A percentile compares a stretch with the other conserved stretches of the same genome.
These are phyloP conservation scores for Suillus paluster DNA, from an alignment of 768 basidiomycete genomes.

Conservation along the genomic window DNA sequence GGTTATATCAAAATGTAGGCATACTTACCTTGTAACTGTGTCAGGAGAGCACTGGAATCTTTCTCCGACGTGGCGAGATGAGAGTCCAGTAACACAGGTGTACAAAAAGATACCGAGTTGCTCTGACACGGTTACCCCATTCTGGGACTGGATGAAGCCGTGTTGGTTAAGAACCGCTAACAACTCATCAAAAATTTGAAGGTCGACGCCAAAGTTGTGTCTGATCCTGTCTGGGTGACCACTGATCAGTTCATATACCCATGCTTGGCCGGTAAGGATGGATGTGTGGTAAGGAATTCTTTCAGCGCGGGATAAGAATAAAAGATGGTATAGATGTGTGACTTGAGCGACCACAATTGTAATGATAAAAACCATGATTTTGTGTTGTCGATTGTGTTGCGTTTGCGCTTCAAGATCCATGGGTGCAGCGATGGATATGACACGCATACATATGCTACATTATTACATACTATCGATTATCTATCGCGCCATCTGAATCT, in stretches of 20 bases:
- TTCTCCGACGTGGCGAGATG: constrained; percentile 12
- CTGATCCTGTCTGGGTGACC: constrained; percentile 27
- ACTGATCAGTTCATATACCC: constrained; percentile 25
- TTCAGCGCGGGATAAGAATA: background rate
- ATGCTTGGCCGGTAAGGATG: constrained; percentile 24
- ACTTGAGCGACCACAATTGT: background rate
- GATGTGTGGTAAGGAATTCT: constrained; percentile 26
- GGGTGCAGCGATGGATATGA: no score
- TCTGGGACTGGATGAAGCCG: constrained; percentile 5
- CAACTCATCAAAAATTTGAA: constrained; percentile 26
- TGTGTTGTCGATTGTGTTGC: background rate
- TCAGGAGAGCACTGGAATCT: constrained; percentile 30
- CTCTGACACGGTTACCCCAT: constrained; percentile 14
- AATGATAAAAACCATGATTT: background rate
- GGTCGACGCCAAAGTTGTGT: constrained; percentile 22
- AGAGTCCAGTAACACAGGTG: constrained; percentile 17
- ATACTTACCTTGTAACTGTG: constrained; percentile 39
- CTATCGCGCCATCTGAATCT: background rate
- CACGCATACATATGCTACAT: no score
- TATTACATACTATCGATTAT: no score
- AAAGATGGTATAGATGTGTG: background rate
- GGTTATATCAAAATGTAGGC: background rate
- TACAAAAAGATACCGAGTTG: constrained; percentile 19
- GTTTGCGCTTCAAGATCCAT: background rate
- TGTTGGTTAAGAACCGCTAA: constrained; percentile 8